Evolutionary conservation across 345 rosid species (phyloP).

Genomic region (Linum trigynum): DNA sequence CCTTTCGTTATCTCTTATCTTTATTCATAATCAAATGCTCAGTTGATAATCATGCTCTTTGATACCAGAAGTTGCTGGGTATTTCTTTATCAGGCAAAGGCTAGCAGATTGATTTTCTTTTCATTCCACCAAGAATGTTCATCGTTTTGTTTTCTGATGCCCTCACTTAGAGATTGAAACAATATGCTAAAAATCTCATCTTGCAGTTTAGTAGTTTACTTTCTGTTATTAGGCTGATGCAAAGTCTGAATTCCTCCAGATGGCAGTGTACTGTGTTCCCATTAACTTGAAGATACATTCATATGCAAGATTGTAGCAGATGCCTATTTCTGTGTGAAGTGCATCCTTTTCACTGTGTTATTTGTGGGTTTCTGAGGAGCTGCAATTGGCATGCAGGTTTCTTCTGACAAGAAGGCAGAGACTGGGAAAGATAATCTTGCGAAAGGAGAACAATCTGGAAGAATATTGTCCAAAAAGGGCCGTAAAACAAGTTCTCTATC

Average conservation of each 20-base stretch:
- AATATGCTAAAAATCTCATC: no score
- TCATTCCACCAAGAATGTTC: background rate
- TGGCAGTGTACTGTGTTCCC: background rate
- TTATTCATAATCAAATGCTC: background rate
- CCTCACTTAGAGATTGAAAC: no score
- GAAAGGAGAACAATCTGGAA: slow-evolving; percentile 42
- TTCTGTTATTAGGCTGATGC: no score
- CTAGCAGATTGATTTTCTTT: no score
- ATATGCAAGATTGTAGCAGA: background rate
- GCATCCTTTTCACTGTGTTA: background rate
- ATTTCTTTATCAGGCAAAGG: no score
- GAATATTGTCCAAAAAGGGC: slow-evolving; percentile 46
- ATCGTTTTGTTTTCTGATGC: no score
- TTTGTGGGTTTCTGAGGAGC: background rate
- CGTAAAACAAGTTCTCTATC: slow-evolving; percentile 47
- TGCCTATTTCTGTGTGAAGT: background rate
- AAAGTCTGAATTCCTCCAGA: background rate
- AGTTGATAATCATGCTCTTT: background rate
- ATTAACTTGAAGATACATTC: background rate
- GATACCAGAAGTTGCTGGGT: background rate
- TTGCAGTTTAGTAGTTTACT: background rate
- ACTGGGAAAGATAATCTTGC: slow-evolving; percentile 48
- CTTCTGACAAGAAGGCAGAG: slow-evolving; percentile 57
- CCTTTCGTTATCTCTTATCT: background rate
- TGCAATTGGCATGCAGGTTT: slow-evolving; percentile 40